phyloP scores from a whole-genome alignment of 768 basidiomycete species.

The Calocybe cyanea region DNA sequence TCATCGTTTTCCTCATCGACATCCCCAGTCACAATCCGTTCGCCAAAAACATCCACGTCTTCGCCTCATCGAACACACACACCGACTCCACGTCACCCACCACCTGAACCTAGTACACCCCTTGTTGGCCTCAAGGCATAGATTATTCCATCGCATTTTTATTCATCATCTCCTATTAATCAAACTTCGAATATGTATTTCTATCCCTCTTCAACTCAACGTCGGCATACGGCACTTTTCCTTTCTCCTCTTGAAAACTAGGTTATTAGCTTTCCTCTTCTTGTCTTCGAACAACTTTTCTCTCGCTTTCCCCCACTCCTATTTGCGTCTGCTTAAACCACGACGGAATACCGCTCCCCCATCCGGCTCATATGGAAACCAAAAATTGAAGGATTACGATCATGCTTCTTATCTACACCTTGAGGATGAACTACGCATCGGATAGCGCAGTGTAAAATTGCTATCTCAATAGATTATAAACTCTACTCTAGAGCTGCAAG shows the following conservation, averaged over 20 bases:
- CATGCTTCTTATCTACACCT: too few relatives aligned
- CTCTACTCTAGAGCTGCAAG: too few relatives aligned
- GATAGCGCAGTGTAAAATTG: too few relatives aligned
- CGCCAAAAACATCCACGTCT: constrained; percentile 9
- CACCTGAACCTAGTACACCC: constrained; percentile 15
- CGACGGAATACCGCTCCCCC: too few relatives aligned
- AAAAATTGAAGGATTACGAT: too few relatives aligned
- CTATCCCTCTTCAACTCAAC: constrained; percentile 4
- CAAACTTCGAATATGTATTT: constrained; percentile 10
- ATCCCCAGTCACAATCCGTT: constrained; percentile 1
- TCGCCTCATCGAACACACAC: constrained; percentile 19
- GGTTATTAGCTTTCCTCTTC: too few relatives aligned
- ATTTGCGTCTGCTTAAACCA: too few relatives aligned
- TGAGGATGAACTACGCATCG: too few relatives aligned
- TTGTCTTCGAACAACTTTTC: neutral
- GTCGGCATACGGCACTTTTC: too few relatives aligned
- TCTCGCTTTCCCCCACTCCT: neutral
- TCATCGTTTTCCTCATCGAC: constrained; percentile 7
- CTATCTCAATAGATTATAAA: too few relatives aligned
- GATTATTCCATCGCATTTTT: neutral
- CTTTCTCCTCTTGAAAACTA: too few relatives aligned
- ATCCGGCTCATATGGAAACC: too few relatives aligned
- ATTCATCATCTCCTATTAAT: neutral
- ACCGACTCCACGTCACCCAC: constrained; percentile 18
- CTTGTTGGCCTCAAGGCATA: constrained; percentile 27